Evolutionary conservation across 768 basidiomycete genomes (phyloP).

Genomic region (Suillus cothurnatus): DNA sequence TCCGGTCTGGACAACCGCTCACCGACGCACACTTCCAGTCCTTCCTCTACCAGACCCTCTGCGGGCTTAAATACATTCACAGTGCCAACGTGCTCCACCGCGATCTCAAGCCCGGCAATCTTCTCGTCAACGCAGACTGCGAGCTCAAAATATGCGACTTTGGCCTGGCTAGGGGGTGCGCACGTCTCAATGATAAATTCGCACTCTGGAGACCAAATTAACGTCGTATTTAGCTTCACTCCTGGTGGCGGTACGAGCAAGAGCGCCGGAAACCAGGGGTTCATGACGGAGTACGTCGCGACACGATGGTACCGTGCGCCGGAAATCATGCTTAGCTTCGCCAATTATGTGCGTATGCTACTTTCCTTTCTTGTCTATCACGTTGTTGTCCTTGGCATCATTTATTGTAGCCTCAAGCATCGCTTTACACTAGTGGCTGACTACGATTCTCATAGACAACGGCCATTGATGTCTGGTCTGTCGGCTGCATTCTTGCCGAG

Average conservation of each 20-base stretch:
- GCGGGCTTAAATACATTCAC: slow-evolving; percentile 97
- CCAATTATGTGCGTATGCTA: slow-evolving; percentile 74
- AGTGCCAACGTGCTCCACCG: slow-evolving; percentile 97
- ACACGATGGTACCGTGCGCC: slow-evolving; percentile 99
- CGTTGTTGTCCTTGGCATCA: background rate
- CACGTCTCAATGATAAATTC: background rate
- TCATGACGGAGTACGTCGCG: slow-evolving; percentile 99
- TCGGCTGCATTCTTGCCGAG: slow-evolving; percentile 95
- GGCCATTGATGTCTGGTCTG: slow-evolving; percentile 94
- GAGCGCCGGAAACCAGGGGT: slow-evolving; percentile 82
- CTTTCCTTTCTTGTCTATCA: background rate
- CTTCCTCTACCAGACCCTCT: slow-evolving; percentile 98
- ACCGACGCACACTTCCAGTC: slow-evolving; percentile 94
- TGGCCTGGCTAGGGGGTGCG: slow-evolving; percentile 81
- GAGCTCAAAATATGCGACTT: slow-evolving; percentile 99
- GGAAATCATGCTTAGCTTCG: slow-evolving; percentile 98
- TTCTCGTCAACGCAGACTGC: slow-evolving; percentile 97
- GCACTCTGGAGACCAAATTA: background rate
- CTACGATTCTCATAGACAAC: slow-evolving; percentile 57
- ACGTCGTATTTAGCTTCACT: slow-evolving; percentile 49
- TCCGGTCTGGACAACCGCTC: slow-evolving; percentile 84
- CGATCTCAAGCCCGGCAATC: slow-evolving; percentile 93
- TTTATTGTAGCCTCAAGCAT: background rate
- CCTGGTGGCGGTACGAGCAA: slow-evolving; percentile 77
- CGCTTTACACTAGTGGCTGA: slow-evolving; percentile 15